Conservation (phyloP, 2,329 filamentous ascomycete species). For the Aspergillus sp. region DNA sequence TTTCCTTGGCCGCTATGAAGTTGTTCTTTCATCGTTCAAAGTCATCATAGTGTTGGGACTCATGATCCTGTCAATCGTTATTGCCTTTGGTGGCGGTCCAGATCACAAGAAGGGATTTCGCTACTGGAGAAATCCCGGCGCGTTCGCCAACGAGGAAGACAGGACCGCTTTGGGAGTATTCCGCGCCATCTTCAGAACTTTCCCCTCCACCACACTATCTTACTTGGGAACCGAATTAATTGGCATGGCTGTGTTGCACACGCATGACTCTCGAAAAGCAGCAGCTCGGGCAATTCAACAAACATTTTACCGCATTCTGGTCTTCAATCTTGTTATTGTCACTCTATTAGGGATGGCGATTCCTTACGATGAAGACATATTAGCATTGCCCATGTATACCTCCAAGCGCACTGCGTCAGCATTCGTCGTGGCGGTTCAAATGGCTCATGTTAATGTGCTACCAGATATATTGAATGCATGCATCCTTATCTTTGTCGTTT, state of each 20-base stretch:
- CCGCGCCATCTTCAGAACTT: slow-evolving; percentile 64
- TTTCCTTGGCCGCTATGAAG: slow-evolving; percentile 66
- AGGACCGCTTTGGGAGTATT: slow-evolving; percentile 51
- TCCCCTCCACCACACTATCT: slow-evolving; percentile 74
- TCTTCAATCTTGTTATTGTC: slow-evolving; percentile 75
- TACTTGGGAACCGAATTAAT: slow-evolving; percentile 75
- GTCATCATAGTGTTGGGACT: slow-evolving; percentile 64
- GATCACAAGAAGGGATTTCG: slow-evolving; percentile 62
- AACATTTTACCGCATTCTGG: slow-evolving; percentile 75
- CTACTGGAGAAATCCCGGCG: slow-evolving; percentile 63
- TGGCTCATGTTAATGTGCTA: slow-evolving; percentile 63
- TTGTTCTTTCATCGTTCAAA: slow-evolving; percentile 60
- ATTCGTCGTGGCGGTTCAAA: slow-evolving; percentile 69
- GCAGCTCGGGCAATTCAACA: slow-evolving; percentile 75
- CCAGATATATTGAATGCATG: slow-evolving; percentile 70
- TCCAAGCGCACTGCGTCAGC: slow-evolving; percentile 61
- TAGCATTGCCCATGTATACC: slow-evolving; percentile 49
- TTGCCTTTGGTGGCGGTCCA: slow-evolving; percentile 65
- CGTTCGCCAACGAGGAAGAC: slow-evolving; percentile 44
- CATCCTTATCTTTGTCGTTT: slow-evolving; percentile 73
- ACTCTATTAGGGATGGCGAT: slow-evolving; percentile 75
- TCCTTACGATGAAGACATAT: slow-evolving; percentile 62
- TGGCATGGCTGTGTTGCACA: slow-evolving; percentile 72
- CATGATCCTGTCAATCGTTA: slow-evolving; percentile 62
- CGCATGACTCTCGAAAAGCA: slow-evolving; percentile 72